A percentile compares a stretch with the other conserved stretches of the same genome.
Conservation (phyloP, 495 filamentous ascomycete genomes). For the Trichoderma erinaceum region DNA sequence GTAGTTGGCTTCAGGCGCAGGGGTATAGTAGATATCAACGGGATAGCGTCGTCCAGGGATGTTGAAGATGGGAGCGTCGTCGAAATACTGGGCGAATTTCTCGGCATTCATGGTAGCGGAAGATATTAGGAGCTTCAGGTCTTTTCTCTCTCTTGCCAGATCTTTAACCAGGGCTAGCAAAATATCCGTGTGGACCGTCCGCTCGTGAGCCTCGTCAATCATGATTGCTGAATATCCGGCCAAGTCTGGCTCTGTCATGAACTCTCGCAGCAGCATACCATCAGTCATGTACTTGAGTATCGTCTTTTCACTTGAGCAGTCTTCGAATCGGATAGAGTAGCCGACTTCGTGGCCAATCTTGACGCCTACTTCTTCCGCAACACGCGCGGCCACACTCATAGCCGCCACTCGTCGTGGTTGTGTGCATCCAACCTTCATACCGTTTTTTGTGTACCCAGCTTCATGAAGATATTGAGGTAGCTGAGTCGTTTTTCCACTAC, state of each 20-base stretch:
- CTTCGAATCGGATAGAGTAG: constrained; percentile 94
- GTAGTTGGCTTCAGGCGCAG: constrained; percentile 91
- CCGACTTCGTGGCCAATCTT: constrained; percentile 90
- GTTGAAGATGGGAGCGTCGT: constrained; percentile 93
- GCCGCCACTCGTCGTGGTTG: constrained; percentile 95
- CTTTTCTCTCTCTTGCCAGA: constrained; percentile 76
- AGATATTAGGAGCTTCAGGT: constrained; percentile 87
- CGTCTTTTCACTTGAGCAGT: constrained; percentile 88
- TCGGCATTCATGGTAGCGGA: constrained; percentile 94
- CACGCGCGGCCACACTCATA: constrained; percentile 91
- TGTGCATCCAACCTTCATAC: constrained; percentile 65
- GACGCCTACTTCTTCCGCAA: constrained; percentile 90
- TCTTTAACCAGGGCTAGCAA: constrained; percentile 88
- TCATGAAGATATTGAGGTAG: constrained; percentile 85
- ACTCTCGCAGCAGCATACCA: constrained; percentile 89
- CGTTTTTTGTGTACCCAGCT: constrained; percentile 80
- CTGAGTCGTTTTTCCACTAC: constrained; percentile 85
- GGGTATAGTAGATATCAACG: constrained; percentile 89
- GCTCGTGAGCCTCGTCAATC: constrained; percentile 97
- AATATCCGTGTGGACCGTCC: constrained; percentile 88
- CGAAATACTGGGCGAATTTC: constrained; percentile 88
- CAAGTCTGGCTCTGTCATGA: constrained; percentile 83
- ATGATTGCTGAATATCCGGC: constrained; percentile 83
- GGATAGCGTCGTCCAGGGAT: constrained; percentile 87
- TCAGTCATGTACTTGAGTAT: constrained; percentile 97